Evolutionary conservation across 345 rosid genomes (phyloP).

Genomic region (Kernera saxatilis): DNA sequence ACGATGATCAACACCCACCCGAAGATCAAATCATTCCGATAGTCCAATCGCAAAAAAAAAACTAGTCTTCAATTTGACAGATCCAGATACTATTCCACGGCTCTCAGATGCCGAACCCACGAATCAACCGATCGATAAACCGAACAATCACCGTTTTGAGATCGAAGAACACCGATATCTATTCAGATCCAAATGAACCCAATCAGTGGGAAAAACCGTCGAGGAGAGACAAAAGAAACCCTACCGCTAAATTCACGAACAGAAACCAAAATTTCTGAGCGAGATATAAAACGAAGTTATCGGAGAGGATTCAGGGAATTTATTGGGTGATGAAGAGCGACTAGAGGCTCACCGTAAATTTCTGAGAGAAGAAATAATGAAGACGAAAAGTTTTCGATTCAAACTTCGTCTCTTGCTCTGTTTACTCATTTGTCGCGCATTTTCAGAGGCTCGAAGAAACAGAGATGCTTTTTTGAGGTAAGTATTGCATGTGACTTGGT

Average conservation of each 20-base stretch:
- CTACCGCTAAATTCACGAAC: background rate
- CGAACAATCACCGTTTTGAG: background rate
- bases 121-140: background rate
- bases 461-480: background rate
- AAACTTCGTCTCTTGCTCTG: slow-evolving; percentile 10
- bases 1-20: slow-evolving; percentile 1
- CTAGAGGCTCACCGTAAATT: slow-evolving; percentile 4
- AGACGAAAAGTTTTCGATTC: slow-evolving; percentile 16
- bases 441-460: slow-evolving; percentile 13
- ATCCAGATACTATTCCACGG: slow-evolving; percentile 17
- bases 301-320: slow-evolving; percentile 18
- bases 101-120: background rate
- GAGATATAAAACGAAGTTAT: background rate
- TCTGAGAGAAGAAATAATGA: slow-evolving; percentile 11
- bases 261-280: background rate
- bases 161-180: background rate
- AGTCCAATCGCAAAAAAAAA: background rate
- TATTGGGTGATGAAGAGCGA: background rate
- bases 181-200: background rate
- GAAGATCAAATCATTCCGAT: slow-evolving; percentile 13
- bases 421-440: slow-evolving; percentile 25
- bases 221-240: slow-evolving; percentile 5
- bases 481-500: background rate
- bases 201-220: background rate
- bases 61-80: slow-evolving; percentile 6